phyloP scores from a whole-genome alignment of 129 eudicot species.

The Rutidosis leptorrhynchoides region DNA sequence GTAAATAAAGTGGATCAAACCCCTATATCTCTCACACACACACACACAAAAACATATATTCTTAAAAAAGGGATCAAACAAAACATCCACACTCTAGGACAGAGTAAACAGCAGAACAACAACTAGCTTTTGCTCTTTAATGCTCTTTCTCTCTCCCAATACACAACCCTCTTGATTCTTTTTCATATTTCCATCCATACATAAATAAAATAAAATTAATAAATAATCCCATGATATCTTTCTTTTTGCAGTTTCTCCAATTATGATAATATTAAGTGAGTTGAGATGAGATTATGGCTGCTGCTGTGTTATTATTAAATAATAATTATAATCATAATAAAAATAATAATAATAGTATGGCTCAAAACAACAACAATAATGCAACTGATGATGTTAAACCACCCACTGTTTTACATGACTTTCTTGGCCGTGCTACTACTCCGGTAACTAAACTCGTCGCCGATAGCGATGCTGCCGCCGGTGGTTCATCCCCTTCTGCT shows the following conservation, averaged over 20 bases:
- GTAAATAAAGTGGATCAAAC: not conserved
- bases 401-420: slow-evolving; percentile 66
- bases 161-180: slow-evolving; percentile 26
- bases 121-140: slow-evolving; percentile 64
- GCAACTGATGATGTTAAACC: slow-evolving; percentile 51
- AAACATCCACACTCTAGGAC: slow-evolving; percentile 48
- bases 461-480: slow-evolving; percentile 27
- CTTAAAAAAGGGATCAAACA: slow-evolving; percentile 35
- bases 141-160: slow-evolving; percentile 44
- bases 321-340: slow-evolving; percentile 1
- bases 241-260: slow-evolving; percentile 20
- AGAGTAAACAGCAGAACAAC: slow-evolving; percentile 42
- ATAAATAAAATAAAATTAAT: not conserved
- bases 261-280: slow-evolving; percentile 1
- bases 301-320: slow-evolving; percentile 34
- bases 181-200: slow-evolving; percentile 35
- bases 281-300: slow-evolving; percentile 46
- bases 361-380: slow-evolving; percentile 30
- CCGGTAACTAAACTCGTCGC: slow-evolving; percentile 37
- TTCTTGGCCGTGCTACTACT: slow-evolving; percentile 53
- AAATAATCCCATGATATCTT: slow-evolving; percentile 18
- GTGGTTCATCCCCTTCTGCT: slow-evolving; percentile 50
- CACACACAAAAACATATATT: not conserved
- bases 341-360: slow-evolving; percentile 30
- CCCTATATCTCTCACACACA: not conserved